A percentile compares a stretch with the other conserved stretches of the same genome.
Evolutionary conservation across 805 yeast genomes (phyloP).

Genomic region (Middelhovenomyces tepae): DNA sequence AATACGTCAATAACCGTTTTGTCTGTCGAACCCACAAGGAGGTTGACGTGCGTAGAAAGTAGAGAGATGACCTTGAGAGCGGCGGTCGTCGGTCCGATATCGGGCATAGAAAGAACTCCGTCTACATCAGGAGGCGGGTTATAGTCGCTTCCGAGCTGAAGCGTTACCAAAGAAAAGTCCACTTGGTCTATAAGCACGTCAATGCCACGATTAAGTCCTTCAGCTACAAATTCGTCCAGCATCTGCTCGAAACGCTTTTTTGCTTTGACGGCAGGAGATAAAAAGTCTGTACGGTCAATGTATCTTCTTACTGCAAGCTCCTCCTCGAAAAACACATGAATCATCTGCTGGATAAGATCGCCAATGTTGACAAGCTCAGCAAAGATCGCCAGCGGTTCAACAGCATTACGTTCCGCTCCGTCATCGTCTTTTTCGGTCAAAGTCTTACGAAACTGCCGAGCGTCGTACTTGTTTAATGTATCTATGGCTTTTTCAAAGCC

Average conservation of each 20-base stretch:
- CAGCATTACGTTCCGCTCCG: conserved; percentile 24
- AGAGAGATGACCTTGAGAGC: conserved; percentile 55
- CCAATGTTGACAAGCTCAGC: conserved; percentile 89
- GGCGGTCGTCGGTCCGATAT: conserved; percentile 50
- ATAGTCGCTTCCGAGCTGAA: conserved; percentile 54
- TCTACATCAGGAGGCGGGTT: conserved; percentile 35
- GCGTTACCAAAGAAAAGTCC: conserved; percentile 47
- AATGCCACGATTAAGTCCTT: conserved; percentile 86
- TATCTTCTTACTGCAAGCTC: conserved; percentile 53
- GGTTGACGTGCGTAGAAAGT: conserved; percentile 59
- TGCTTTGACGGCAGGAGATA: conserved; percentile 65
- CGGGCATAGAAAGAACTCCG: conserved; percentile 11
- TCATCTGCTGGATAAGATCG: conserved; percentile 85
- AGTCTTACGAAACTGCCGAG: conserved; percentile 32
- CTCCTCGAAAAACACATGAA: conserved; percentile 81
- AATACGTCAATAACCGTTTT: conserved; percentile 83
- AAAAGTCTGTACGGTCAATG: conserved; percentile 67
- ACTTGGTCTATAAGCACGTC: conserved; percentile 80
- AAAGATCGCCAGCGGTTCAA: conserved; percentile 81
- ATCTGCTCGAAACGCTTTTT: conserved; percentile 74
- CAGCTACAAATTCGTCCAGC: conserved; percentile 84
- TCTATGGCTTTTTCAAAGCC: conserved; percentile 79
- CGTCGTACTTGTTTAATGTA: conserved; percentile 63
- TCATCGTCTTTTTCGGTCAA: conserved; percentile 14
- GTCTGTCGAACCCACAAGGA: conserved; percentile 76